phyloP scores from a whole-genome alignment of 768 basidiomycete genomes.

The Gyrodon lividus region DNA sequence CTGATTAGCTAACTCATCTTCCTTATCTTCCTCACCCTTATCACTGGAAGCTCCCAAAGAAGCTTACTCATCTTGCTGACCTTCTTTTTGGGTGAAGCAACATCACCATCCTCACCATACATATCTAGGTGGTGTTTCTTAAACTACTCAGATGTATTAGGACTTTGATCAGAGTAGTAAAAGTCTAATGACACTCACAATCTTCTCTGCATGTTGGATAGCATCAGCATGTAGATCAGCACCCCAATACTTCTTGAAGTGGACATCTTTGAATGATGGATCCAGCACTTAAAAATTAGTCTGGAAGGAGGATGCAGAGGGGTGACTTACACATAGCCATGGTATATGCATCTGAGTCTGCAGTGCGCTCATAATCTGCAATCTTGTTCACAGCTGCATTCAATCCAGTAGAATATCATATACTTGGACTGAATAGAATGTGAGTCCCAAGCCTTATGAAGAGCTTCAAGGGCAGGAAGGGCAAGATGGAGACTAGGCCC shows the following conservation, averaged over 20 bases:
- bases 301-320: not conserved
- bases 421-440: constrained; percentile 12
- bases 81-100: not conserved
- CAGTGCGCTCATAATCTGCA: constrained; percentile 35
- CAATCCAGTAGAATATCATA: constrained; percentile 21
- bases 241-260: constrained; percentile 30
- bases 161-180: not conserved
- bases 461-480: constrained; percentile 28
- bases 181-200: constrained; percentile 12
- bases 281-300: constrained; percentile 21
- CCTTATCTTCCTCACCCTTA: no score
- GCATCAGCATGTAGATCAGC: constrained; percentile 15
- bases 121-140: constrained; percentile 3
- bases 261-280: constrained; percentile 19
- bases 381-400: constrained; percentile 32
- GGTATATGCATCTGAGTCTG: constrained; percentile 30
- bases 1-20: not conserved
- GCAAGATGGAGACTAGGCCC: constrained; percentile 26
- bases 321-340: constrained; percentile 32
- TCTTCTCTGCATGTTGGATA: constrained; percentile 12
- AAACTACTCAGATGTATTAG: constrained; percentile 15
- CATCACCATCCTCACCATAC: no score
- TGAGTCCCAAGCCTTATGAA: constrained; percentile 27
- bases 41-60: constrained; percentile 5
- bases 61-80: not conserved